Percentiles rank a stretch among this genome's conserved stretches.
These are phyloP conservation scores for Seiridium cupressi DNA, from an alignment of 2,329 filamentous ascomycete species.

Conservation along the genomic window DNA sequence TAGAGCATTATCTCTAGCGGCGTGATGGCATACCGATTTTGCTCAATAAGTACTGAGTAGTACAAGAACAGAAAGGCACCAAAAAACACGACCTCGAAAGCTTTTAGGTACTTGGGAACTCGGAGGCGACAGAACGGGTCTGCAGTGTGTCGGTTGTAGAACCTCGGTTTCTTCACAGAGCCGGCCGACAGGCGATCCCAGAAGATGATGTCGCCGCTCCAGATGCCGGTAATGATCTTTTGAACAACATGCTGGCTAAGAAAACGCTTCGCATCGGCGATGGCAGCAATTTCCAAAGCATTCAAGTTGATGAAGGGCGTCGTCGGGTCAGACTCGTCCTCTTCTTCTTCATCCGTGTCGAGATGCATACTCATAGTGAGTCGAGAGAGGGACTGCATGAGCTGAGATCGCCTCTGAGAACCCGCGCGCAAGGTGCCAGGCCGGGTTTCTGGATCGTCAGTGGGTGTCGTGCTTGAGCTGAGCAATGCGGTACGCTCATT, in stretches of 20 bases:
- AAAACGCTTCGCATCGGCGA: constrained; percentile 70
- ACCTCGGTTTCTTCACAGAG: constrained; percentile 63
- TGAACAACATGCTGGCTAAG: constrained; percentile 70
- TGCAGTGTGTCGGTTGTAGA: constrained; percentile 58
- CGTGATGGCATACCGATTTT: constrained; percentile 66
- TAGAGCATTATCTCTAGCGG: constrained; percentile 71
- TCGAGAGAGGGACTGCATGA: constrained; percentile 54
- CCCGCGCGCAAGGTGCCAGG: constrained; percentile 30
- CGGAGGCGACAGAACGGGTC: constrained; percentile 69
- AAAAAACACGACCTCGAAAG: constrained; percentile 72
- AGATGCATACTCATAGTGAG: constrained; percentile 48
- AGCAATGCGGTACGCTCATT: constrained; percentile 50
- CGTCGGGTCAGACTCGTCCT: constrained; percentile 61
- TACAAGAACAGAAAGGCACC: constrained; percentile 72
- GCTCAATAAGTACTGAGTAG: constrained; percentile 79
- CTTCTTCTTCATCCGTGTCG: constrained; percentile 41
- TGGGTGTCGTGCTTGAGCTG: constrained; percentile 18
- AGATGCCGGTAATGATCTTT: constrained; percentile 68
- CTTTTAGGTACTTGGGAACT: constrained; percentile 70
- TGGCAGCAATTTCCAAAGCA: constrained; percentile 73
- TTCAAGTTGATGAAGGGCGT: constrained; percentile 76
- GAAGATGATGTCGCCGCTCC: constrained; percentile 73
- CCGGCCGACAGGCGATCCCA: constrained; percentile 66
- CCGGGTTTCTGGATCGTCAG: constrained; percentile 16
- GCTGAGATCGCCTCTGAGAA: constrained; percentile 45